Conservation (phyloP, 2,329 filamentous ascomycete species). For the Aspergillus arachidicola region DNA sequence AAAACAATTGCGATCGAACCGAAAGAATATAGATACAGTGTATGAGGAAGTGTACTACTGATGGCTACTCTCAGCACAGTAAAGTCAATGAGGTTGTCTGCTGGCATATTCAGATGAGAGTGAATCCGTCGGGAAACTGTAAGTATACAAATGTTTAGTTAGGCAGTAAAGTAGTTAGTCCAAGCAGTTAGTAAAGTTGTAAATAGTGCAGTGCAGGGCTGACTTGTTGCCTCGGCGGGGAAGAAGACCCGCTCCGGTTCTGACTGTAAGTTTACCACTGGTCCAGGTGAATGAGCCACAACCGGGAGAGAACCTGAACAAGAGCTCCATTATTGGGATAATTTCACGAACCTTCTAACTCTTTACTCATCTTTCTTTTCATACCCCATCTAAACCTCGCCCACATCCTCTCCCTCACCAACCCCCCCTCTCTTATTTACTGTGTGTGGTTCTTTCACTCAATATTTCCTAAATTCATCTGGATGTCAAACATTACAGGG, state of each 20-base stretch:
- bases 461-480: slow-evolving; percentile 3
- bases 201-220: slow-evolving; percentile 6
- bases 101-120: no score
- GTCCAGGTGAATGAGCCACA: slow-evolving; percentile 13
- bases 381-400: slow-evolving; percentile 13
- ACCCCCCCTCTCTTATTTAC: neutral
- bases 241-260: slow-evolving; percentile 27
- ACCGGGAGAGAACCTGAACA: slow-evolving; percentile 9
- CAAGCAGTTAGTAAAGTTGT: neutral
- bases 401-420: slow-evolving; percentile 5
- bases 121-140: no score
- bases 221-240: slow-evolving; percentile 20
- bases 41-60: neutral
- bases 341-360: slow-evolving; percentile 29
- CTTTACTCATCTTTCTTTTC: slow-evolving; percentile 16
- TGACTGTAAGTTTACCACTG: slow-evolving; percentile 5
- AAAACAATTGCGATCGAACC: neutral
- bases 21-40: neutral
- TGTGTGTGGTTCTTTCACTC: neutral
- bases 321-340: slow-evolving; percentile 20
- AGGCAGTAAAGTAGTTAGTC: neutral
- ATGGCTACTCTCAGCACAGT: neutral
- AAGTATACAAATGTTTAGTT: no score
- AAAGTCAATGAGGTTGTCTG: no score
- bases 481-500: slow-evolving; percentile 28